These are phyloP conservation scores for Rubus idaeus DNA, from an alignment of 306 rosid species.

Conservation along the genomic window DNA sequence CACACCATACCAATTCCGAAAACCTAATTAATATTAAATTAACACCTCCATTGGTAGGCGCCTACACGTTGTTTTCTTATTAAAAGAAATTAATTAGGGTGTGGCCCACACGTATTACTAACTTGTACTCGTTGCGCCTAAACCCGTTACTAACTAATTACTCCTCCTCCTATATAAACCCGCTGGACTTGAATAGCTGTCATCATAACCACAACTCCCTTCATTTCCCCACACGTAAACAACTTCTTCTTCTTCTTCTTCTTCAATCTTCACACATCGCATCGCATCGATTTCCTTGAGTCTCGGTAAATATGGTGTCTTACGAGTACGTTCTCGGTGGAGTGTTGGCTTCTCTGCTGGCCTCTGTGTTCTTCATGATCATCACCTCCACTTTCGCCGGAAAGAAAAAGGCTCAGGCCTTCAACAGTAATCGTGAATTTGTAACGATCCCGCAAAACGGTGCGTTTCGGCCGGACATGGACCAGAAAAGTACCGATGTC, in stretches of 20 bases:
- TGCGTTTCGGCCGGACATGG: conserved; percentile 7
- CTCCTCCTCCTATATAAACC: background rate
- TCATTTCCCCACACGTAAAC: background rate
- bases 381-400: conserved; percentile 10
- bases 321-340: conserved; percentile 41
- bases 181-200: background rate
- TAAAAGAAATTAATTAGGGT: too few relatives aligned
- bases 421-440: conserved; percentile 14
- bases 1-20: background rate
- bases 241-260: background rate
- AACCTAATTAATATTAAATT: background rate
- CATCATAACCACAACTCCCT: background rate
- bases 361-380: conserved; percentile 37
- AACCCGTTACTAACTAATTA: background rate
- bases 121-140: background rate
- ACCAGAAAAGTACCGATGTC: conserved; percentile 33
- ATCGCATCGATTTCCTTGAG: background rate
- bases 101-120: background rate
- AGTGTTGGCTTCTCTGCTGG: conserved; percentile 42
- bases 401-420: conserved; percentile 33
- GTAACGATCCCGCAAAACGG: conserved; percentile 1
- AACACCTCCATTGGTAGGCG: background rate
- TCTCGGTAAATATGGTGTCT: conserved; percentile 38
- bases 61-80: background rate
- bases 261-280: background rate